phyloP scores from a whole-genome alignment of 2,329 filamentous ascomycete genomes.

The Raffaelea albimanens region DNA sequence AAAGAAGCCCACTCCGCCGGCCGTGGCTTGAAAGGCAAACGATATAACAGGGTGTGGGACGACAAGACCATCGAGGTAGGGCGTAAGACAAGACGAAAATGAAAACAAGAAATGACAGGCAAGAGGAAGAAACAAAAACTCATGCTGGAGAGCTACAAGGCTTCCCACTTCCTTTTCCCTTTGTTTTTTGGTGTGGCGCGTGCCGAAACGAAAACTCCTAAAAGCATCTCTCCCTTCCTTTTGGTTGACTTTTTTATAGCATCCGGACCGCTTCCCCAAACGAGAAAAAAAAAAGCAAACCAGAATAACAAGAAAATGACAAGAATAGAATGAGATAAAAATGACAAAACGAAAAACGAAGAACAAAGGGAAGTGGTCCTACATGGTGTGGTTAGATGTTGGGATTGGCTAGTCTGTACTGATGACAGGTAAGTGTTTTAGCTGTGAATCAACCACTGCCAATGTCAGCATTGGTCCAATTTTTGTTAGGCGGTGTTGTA shows the following conservation, averaged over 20 bases:
- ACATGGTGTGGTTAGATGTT: background rate
- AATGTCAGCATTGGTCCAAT: background rate
- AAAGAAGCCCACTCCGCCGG: slow-evolving; percentile 1
- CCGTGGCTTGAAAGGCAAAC: slow-evolving; percentile 2
- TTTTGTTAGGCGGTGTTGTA: background rate
- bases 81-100: slow-evolving; percentile 4
- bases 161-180: background rate
- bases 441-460: background rate
- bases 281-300: slow-evolving; percentile 4
- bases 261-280: slow-evolving; percentile 5
- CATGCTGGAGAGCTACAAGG: background rate
- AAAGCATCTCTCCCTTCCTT: slow-evolving; percentile 1
- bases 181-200: background rate
- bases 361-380: background rate
- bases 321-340: background rate
- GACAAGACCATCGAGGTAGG: background rate
- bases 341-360: background rate
- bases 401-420: background rate
- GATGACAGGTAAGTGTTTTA: background rate
- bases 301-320: background rate
- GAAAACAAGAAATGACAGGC: background rate
- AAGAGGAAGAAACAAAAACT: background rate
- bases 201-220: slow-evolving; percentile 5
- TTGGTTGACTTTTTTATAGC: slow-evolving; percentile 3
- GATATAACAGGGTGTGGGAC: background rate